A percentile compares a stretch with the other conserved stretches of the same genome.
Conservation (phyloP, 139 green algal species). For the Coccomyxa sp. region DNA sequence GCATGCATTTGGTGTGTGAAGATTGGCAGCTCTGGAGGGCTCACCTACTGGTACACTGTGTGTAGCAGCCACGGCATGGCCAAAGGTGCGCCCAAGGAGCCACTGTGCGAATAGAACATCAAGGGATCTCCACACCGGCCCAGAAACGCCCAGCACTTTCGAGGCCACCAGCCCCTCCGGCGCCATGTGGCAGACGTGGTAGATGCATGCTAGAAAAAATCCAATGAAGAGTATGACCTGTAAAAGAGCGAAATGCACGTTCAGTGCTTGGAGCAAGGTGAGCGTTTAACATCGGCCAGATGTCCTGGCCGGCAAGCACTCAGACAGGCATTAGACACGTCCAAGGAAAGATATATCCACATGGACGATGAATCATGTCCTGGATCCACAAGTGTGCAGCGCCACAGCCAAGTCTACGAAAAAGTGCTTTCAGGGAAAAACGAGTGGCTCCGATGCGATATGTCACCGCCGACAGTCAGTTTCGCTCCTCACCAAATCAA, state of each 20-base stretch:
- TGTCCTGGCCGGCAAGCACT: too few species aligned
- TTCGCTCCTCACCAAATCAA: not conserved
- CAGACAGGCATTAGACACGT: too few species aligned
- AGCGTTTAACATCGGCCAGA: too few species aligned
- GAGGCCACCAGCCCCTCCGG: slow-evolving; percentile 1
- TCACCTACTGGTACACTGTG: slow-evolving; percentile 2
- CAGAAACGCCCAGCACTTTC: slow-evolving; percentile 5
- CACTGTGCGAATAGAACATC: slow-evolving; percentile 23
- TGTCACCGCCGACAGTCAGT: too few species aligned
- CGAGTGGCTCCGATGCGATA: too few species aligned
- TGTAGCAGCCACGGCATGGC: slow-evolving; percentile 12
- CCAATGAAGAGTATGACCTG: slow-evolving; percentile 13
- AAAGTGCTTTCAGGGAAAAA: too few species aligned
- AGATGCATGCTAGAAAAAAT: slow-evolving; percentile 15
- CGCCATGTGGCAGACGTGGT: slow-evolving; percentile 22
- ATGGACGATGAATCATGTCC: too few species aligned
- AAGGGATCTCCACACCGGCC: slow-evolving; percentile 11
- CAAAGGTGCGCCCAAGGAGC: slow-evolving; percentile 21
- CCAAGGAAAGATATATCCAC: too few species aligned
- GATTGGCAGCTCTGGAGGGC: not conserved
- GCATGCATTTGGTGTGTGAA: not conserved
- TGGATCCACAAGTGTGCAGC: too few species aligned
- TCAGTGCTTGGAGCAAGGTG: too few species aligned
- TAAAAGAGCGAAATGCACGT: too few species aligned
- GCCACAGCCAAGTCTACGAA: not conserved